Evolutionary conservation across 306 rosid species (phyloP).

Genomic region (Malus sieversii): DNA sequence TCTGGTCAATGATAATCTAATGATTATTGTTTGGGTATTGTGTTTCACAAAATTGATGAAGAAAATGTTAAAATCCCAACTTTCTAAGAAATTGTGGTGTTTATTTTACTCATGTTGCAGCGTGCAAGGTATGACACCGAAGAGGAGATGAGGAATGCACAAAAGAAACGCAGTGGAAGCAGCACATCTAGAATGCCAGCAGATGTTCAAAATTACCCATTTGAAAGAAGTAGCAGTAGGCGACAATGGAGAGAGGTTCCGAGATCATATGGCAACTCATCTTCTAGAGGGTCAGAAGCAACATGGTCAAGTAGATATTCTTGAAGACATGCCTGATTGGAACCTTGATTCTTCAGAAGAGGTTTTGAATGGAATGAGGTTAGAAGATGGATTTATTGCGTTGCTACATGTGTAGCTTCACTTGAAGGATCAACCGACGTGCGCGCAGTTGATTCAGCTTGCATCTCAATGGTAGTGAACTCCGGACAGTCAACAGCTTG

Average conservation of each 20-base stretch:
- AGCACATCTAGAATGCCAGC: slow-evolving; percentile 46
- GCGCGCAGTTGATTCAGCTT: background rate
- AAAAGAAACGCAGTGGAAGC: slow-evolving; percentile 59
- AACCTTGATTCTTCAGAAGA: slow-evolving; percentile 18
- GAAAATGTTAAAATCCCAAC: too few species aligned
- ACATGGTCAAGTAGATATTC: slow-evolving; percentile 46
- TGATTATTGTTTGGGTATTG: too few species aligned
- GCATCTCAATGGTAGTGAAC: background rate
- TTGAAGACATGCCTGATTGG: slow-evolving; percentile 18
- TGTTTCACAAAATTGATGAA: too few species aligned
- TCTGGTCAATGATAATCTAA: too few species aligned
- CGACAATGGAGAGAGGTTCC: slow-evolving; percentile 68
- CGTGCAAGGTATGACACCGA: slow-evolving; percentile 76
- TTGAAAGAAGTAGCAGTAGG: slow-evolving; percentile 49
- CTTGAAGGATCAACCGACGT: background rate
- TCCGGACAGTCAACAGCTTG: slow-evolving; percentile 1
- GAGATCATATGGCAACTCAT: slow-evolving; percentile 48
- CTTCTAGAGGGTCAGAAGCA: slow-evolving; percentile 49
- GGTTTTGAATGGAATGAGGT: background rate
- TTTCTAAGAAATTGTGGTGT: background rate
- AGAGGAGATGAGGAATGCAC: slow-evolving; percentile 78
- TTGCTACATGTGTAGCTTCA: slow-evolving; percentile 17
- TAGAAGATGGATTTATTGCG: slow-evolving; percentile 16
- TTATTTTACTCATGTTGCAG: slow-evolving; percentile 38
- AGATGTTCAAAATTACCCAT: slow-evolving; percentile 51